Base-by-base conservation (phyloP, 2,329 filamentous ascomycete species). In the Cladosporium austrohemisphaericum region DNA sequence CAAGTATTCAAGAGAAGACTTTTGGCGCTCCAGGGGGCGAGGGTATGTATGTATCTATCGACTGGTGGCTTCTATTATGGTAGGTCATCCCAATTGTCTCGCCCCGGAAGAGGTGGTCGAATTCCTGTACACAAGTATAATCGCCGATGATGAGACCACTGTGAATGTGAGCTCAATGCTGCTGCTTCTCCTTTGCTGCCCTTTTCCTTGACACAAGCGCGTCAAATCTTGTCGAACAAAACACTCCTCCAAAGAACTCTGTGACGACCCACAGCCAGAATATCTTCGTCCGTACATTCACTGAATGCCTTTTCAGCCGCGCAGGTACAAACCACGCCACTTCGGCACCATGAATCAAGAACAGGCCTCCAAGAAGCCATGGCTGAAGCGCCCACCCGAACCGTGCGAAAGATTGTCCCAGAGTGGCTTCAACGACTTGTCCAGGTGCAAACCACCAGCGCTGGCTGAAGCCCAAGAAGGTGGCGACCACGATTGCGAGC, bases 311-410 rank as follows among this genome's bases (percentile, higher is more conserved):
- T 48, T 63, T 65, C 63, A 83, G 61, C 54, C 73, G 72, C 46
- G 59, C 67, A 10, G 65, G 55, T 5, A 68, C 68, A 65, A 83
- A 71, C 19, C 68, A 50, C 36, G 69, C 68, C n/a, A 75, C 69
- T 72, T 96, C 92, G 3, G 67, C 51, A 0, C 74, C 18, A 67
- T 96, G 92, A 10, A 88, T 77, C 0, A 61, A 72, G 1, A 88
- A 3, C 50, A 91, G 78, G 1, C 79, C 72, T 16, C 71, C 58
- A 47, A 85, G 71, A 33, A 92, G 70, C 11, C 70, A 63, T 41
- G 77, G 77, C 54, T 85, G 81, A 1, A 86, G 67, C 64, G 73
- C 77, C 54, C 75, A 72, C 58, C 81, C 84, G 50, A 78, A 77
- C 2, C 62, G 64, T 2, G 80, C 75, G 8, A 88, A 83, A 1